A percentile compares a stretch with the other conserved stretches of the same genome.
phyloP scores from a whole-genome alignment of 371 early-diverging fungal genomes.

The Enterospora canceri region DNA sequence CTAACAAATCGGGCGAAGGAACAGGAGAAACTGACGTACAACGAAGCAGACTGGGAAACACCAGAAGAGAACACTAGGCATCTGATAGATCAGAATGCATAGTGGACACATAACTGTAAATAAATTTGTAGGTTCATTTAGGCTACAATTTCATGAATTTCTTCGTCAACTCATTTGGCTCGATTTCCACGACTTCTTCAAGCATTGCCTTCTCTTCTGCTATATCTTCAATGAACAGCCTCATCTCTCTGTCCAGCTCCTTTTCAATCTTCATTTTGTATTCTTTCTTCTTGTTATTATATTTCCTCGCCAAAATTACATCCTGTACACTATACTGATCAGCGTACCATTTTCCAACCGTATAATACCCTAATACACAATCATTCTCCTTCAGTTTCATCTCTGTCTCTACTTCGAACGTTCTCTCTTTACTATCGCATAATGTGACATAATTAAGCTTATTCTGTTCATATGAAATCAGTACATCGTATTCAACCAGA shows the following conservation, averaged over 20 bases:
- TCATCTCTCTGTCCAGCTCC: conserved; percentile 22
- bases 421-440: conserved; percentile 1
- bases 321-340: conserved; percentile 5
- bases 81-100: no score
- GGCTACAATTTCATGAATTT: not conserved
- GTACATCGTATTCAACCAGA: conserved; percentile 36
- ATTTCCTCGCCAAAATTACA: conserved; percentile 32
- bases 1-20: conserved; percentile 2
- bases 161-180: not conserved
- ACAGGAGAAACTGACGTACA: conserved; percentile 5
- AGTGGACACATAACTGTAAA: no score
- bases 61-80: no score
- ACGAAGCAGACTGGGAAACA: not conserved
- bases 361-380: conserved; percentile 39
- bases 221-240: conserved; percentile 44
- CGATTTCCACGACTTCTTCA: not conserved
- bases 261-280: conserved; percentile 25
- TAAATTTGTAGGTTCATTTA: no score
- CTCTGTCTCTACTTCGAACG: conserved; percentile 21
- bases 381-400: conserved; percentile 40
- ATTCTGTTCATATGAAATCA: conserved; percentile 18
- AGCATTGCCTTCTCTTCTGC: conserved; percentile 40
- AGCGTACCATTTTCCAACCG: conserved; percentile 7
- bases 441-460: conserved; percentile 13
- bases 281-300: conserved; percentile 6